Conservation (phyloP, 148 eudicot species). For the Cornus florida region DNA sequence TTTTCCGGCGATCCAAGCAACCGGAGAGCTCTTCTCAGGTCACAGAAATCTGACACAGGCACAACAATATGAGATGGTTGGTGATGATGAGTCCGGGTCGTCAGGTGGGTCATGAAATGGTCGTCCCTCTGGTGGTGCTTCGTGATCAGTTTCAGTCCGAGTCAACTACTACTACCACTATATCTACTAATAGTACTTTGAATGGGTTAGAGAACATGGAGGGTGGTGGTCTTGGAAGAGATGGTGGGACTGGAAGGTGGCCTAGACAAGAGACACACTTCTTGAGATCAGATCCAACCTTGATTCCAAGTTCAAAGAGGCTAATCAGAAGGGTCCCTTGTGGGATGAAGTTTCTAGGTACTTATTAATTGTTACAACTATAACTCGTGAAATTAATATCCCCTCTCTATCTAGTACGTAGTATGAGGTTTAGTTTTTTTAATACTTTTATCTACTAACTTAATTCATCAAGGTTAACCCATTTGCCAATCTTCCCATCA, state of each 20-base stretch:
- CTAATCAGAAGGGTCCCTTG: slow-evolving; percentile 93
- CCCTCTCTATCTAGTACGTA: too few species aligned
- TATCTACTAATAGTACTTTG: neutral
- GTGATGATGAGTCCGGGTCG: slow-evolving; percentile 12
- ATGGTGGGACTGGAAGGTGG: slow-evolving; percentile 73
- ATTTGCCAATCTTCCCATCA: too few species aligned
- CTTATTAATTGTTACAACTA: too few species aligned
- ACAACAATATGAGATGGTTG: slow-evolving; percentile 31
- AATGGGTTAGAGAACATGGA: slow-evolving; percentile 31
- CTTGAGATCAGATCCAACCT: slow-evolving; percentile 90
- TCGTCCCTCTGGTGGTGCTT: neutral
- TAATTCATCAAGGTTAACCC: too few species aligned
- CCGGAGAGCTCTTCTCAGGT: slow-evolving; percentile 33
- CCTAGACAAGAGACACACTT: slow-evolving; percentile 92
- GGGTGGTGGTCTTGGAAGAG: slow-evolving; percentile 27
- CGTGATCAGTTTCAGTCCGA: slow-evolving; percentile 22
- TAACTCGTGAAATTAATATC: too few species aligned
- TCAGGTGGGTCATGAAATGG: neutral
- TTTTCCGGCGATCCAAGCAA: slow-evolving; percentile 19
- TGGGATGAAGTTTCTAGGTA: slow-evolving; percentile 99
- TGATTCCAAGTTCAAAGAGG: slow-evolving; percentile 90
- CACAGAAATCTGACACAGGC: slow-evolving; percentile 30
- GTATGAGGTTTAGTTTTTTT: too few species aligned
- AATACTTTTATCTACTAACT: neutral
- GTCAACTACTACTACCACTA: slow-evolving; percentile 13